Evolutionary conservation across 2,329 filamentous ascomycete species (phyloP).

Genomic region (Beauveria scarabaeidicola): DNA sequence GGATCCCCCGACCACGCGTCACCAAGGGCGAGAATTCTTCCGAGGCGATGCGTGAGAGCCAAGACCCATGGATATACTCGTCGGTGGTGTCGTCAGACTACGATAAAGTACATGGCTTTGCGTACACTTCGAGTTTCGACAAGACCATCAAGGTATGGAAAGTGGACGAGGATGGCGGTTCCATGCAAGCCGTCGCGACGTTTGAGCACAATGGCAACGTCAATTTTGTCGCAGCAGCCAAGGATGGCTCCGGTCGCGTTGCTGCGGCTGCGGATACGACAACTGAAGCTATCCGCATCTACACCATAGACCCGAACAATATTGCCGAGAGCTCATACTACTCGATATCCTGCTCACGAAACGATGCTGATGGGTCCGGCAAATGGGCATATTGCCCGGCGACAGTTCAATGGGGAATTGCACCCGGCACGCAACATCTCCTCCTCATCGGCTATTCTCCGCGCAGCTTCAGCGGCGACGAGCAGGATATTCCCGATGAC

Average conservation of each 20-base stretch:
- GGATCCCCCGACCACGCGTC: conserved; percentile 45
- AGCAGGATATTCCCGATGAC: conserved; percentile 50
- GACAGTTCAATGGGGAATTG: conserved; percentile 53
- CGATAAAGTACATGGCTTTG: conserved; percentile 33
- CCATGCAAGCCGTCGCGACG: conserved; percentile 35
- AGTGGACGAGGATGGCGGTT: conserved; percentile 26
- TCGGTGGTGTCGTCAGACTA: conserved; percentile 56
- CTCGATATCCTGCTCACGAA: conserved; percentile 34
- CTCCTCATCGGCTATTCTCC: conserved; percentile 57
- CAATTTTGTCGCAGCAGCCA: conserved; percentile 52
- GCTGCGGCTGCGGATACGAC: conserved; percentile 52
- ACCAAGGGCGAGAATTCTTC: conserved; percentile 46
- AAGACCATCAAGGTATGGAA: conserved; percentile 53
- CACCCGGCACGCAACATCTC: conserved; percentile 36
- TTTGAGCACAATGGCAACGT: conserved; percentile 52
- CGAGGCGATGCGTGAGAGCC: conserved; percentile 47
- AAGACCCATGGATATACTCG: conserved; percentile 55
- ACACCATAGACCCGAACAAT: conserved; percentile 33
- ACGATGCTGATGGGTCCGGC: conserved; percentile 26
- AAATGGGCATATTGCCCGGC: conserved; percentile 57
- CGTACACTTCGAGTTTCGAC: conserved; percentile 55
- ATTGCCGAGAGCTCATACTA: conserved; percentile 28
- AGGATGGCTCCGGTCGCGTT: conserved; percentile 38
- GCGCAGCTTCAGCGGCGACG: conserved; percentile 42
- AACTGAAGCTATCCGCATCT: conserved; percentile 47